A percentile compares a stretch with the other conserved stretches of the same genome.
These are phyloP conservation scores for Setaria viridis DNA, from an alignment of 202 grass and related monocot genomes.

Conservation along the genomic window DNA sequence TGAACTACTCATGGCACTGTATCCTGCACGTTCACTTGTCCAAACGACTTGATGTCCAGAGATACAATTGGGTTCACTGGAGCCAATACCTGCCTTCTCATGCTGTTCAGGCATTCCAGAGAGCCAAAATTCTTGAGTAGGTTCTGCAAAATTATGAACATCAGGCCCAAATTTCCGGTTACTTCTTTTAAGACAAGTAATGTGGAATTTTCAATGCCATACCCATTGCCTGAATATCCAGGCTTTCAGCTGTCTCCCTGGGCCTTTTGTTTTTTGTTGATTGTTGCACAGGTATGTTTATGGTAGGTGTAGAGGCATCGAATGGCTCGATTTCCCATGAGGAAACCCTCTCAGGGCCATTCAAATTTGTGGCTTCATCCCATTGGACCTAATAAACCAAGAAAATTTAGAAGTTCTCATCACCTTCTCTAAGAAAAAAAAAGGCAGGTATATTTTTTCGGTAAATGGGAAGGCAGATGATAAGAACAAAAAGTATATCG, in stretches of 20 bases:
- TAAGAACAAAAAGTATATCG: not conserved
- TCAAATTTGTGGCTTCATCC: slow-evolving; percentile 76
- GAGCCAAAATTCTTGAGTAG: slow-evolving; percentile 67
- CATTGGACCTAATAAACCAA: slow-evolving; percentile 81
- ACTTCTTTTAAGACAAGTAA: not conserved
- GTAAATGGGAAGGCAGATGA: slow-evolving; percentile 8
- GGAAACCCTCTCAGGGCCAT: slow-evolving; percentile 75
- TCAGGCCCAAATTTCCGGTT: not conserved
- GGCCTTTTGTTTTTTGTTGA: slow-evolving; percentile 68
- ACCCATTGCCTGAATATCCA: slow-evolving; percentile 55
- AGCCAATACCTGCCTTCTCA: slow-evolving; percentile 53
- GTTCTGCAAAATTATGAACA: slow-evolving; percentile 53
- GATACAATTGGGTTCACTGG: slow-evolving; percentile 53
- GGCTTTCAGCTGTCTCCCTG: slow-evolving; percentile 59
- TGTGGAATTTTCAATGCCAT: slow-evolving; percentile 25
- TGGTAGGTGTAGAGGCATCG: slow-evolving; percentile 48
- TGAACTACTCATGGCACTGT: slow-evolving; percentile 52
- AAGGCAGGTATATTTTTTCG: not conserved
- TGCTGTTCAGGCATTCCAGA: slow-evolving; percentile 64
- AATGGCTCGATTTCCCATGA: slow-evolving; percentile 86
- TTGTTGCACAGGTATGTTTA: slow-evolving; percentile 50
- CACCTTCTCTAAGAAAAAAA: not conserved
- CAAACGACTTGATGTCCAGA: slow-evolving; percentile 66
- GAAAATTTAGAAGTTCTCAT: slow-evolving; percentile 32
- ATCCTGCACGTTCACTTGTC: slow-evolving; percentile 53